phyloP scores from a whole-genome alignment of 2,329 filamentous ascomycete species.

The Alternaria rosae region DNA sequence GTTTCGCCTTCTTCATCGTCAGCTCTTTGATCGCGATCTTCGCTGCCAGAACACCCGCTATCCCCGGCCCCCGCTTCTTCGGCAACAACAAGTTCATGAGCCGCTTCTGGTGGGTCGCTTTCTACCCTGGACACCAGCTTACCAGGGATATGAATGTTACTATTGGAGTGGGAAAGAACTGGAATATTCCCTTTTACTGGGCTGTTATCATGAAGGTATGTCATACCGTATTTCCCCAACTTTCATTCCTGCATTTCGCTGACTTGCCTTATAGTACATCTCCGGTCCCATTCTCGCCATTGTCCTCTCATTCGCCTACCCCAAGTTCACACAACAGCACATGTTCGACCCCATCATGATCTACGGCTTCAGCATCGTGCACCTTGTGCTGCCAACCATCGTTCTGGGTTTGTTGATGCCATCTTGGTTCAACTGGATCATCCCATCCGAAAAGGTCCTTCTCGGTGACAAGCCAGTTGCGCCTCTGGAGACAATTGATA shows the following conservation, averaged over 20 bases:
- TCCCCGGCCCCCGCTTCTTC: constrained; percentile 52
- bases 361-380: constrained; percentile 30
- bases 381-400: constrained; percentile 9
- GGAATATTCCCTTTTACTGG: constrained; percentile 60
- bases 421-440: constrained; percentile 6
- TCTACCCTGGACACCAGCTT: constrained; percentile 64
- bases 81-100: constrained; percentile 21
- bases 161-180: constrained; percentile 60
- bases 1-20: constrained; percentile 59
- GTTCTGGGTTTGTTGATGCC: constrained; percentile 3
- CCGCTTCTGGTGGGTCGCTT: constrained; percentile 53
- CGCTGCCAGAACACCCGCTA: constrained; percentile 53
- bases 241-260: not conserved
- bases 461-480: constrained; percentile 7
- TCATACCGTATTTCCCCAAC: not conserved
- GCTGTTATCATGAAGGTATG: constrained; percentile 28
- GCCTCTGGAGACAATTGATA: constrained; percentile 9
- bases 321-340: constrained; percentile 24
- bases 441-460: not conserved
- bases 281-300: constrained; percentile 32
- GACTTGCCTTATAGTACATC: constrained; percentile 16
- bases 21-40: constrained; percentile 47
- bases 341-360: constrained; percentile 35
- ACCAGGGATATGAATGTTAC: constrained; percentile 61
- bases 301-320: constrained; percentile 33